A percentile compares a stretch with the other conserved stretches of the same genome.
Conservation (phyloP, 306 rosid species). For the Argentina anserina region DNA sequence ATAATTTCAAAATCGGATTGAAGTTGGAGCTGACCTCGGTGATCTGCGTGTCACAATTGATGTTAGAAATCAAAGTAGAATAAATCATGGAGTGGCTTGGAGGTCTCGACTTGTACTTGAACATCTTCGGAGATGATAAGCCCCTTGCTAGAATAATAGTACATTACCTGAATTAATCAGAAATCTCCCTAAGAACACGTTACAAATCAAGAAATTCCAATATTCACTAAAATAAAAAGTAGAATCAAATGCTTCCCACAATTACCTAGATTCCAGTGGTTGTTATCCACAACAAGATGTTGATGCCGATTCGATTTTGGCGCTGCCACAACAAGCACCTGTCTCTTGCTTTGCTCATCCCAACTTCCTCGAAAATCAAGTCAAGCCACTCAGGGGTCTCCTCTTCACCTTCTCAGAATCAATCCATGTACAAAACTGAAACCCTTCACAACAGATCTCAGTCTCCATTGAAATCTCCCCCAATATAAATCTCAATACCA, state of each 20-base stretch:
- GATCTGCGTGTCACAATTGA: no score
- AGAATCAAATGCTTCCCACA: background rate
- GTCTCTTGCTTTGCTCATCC: conserved; percentile 36
- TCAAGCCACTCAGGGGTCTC: conserved; percentile 29
- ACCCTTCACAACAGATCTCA: conserved; percentile 29
- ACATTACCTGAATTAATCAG: background rate
- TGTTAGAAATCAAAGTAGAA: no score
- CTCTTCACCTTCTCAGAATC: conserved; percentile 33
- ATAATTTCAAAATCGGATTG: no score
- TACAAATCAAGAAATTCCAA: background rate
- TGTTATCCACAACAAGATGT: conserved; percentile 32
- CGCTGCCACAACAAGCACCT: conserved; percentile 29
- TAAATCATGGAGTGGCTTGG: no score
- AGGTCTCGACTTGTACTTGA: no score
- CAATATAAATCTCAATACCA: background rate
- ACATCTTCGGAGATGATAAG: no score
- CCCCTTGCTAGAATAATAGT: no score
- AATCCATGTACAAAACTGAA: conserved; percentile 41
- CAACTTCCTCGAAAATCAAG: conserved; percentile 30
- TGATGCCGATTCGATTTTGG: conserved; percentile 37
- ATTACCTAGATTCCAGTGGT: conserved; percentile 57
- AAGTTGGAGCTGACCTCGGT: no score
- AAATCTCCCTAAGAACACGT: background rate
- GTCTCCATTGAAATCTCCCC: conserved; percentile 44
- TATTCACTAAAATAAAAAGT: background rate